Percentiles rank a stretch among this genome's conserved stretches.
phyloP scores from a whole-genome alignment of 2,329 filamentous ascomycete genomes.

The Talaromyces verruculosus region DNA sequence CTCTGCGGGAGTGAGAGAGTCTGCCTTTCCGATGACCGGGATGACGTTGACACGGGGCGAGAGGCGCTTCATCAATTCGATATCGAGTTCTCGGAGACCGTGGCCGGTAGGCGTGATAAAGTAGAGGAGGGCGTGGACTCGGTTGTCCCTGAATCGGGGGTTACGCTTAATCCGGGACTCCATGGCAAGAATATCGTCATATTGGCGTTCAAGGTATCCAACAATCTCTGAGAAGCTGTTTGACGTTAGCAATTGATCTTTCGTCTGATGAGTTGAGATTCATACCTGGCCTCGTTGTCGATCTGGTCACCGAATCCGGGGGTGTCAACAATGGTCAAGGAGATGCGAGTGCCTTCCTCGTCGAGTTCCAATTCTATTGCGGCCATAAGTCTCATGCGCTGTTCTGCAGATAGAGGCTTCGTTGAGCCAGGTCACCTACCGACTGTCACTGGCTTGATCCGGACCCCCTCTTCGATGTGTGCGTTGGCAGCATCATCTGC shows the following conservation, averaged over 20 bases:
- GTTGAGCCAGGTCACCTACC: conserved; percentile 59
- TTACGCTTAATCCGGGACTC: conserved; percentile 99
- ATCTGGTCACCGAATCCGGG: conserved; percentile 98
- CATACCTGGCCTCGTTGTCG: conserved; percentile 95
- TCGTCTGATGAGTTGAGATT: neutral
- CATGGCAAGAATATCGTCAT: conserved; percentile 98
- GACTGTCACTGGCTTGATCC: conserved; percentile 97
- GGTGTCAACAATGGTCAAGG: conserved; percentile 96
- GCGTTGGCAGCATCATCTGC: conserved; percentile 84
- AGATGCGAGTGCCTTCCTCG: conserved; percentile 97
- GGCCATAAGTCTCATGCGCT: conserved; percentile 16
- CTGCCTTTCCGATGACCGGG: conserved; percentile 96
- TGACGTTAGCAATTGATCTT: conserved; percentile 19
- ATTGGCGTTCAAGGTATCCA: conserved; percentile 97
- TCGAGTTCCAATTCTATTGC: conserved; percentile 83
- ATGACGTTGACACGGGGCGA: conserved; percentile 98
- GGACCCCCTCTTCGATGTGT: conserved; percentile 92
- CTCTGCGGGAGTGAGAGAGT: conserved; percentile 93
- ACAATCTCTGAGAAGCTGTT: conserved; percentile 93
- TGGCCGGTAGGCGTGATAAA: conserved; percentile 99
- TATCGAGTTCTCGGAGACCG: conserved; percentile 96
- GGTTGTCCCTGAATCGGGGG: conserved; percentile 97
- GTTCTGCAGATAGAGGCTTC: neutral
- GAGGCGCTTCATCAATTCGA: conserved; percentile 98
- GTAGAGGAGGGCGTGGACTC: conserved; percentile 96